Evolutionary conservation across 2,329 filamentous ascomycete species (phyloP).

Genomic region (Magnaporthiopsis rhizophila): DNA sequence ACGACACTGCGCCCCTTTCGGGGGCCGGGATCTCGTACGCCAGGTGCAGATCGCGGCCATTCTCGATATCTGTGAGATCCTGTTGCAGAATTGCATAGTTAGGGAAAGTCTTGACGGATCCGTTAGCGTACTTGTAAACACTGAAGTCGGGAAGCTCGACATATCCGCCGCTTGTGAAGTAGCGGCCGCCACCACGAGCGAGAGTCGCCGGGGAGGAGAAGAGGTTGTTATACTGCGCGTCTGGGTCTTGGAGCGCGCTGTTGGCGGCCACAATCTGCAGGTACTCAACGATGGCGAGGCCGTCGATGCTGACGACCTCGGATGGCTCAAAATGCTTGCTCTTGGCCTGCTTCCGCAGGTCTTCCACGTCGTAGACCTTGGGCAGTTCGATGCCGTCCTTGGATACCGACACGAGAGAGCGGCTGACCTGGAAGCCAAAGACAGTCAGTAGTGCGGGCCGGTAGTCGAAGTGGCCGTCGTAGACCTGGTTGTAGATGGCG

Average conservation of each 20-base stretch:
- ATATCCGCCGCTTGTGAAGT: constrained; percentile 6
- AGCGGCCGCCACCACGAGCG: constrained; percentile 7
- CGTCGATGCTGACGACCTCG: constrained; percentile 20
- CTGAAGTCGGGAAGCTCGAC: constrained; percentile 7
- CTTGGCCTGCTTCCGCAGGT: constrained; percentile 9
- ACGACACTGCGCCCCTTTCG: neutral
- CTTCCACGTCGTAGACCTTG: constrained; percentile 42
- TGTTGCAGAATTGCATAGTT: constrained; percentile 6
- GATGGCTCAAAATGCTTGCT: constrained; percentile 16
- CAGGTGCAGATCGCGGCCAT: constrained; percentile 6
- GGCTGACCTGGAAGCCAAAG: constrained; percentile 20
- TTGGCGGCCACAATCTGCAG: constrained; percentile 32
- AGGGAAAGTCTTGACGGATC: constrained; percentile 3
- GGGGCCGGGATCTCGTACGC: constrained; percentile 7
- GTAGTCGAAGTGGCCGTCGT: constrained; percentile 27
- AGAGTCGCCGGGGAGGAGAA: neutral
- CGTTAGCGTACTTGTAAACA: constrained; percentile 8
- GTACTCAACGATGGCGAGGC: constrained; percentile 24
- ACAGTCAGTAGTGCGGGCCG: constrained; percentile 20
- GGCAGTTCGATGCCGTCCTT: constrained; percentile 23
- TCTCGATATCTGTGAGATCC: constrained; percentile 6
- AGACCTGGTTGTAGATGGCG: constrained; percentile 21
- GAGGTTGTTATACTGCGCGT: constrained; percentile 26
- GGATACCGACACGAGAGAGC: constrained; percentile 31
- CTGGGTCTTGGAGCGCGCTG: constrained; percentile 24